phyloP scores from a whole-genome alignment of 2,329 filamentous ascomycete genomes.

The Hypoxylon sp. region DNA sequence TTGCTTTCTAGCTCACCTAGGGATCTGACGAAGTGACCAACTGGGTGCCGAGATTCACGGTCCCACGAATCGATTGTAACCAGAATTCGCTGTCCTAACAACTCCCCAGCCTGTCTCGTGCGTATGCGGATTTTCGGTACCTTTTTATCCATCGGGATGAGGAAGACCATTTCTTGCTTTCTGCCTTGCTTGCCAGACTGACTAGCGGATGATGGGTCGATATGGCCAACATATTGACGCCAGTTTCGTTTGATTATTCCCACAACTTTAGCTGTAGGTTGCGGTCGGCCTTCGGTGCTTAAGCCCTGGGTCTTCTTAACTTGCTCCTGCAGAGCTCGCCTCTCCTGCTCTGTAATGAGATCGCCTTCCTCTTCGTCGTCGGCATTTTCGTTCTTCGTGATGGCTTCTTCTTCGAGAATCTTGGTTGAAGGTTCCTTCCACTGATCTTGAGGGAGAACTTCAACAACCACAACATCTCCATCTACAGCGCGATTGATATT shows the following conservation, averaged over 20 bases:
- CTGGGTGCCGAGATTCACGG: constrained; percentile 89
- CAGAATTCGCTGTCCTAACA: constrained; percentile 91
- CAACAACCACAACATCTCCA: constrained; percentile 92
- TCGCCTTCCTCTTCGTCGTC: constrained; percentile 83
- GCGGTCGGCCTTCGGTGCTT: constrained; percentile 80
- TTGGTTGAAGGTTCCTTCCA: constrained; percentile 98
- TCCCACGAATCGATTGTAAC: constrained; percentile 98
- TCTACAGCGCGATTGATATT: constrained; percentile 96
- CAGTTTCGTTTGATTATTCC: constrained; percentile 96
- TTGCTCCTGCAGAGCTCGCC: constrained; percentile 89
- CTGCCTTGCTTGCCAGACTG: constrained; percentile 81
- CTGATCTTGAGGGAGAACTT: constrained; percentile 92
- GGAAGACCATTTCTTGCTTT: constrained; percentile 91
- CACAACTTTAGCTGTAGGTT: constrained; percentile 93
- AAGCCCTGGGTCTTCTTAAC: constrained; percentile 87
- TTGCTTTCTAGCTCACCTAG: constrained; percentile 96
- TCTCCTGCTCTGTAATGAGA: constrained; percentile 90
- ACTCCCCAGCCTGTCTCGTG: constrained; percentile 88
- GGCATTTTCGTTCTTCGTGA: constrained; percentile 94
- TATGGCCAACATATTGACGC: constrained; percentile 97
- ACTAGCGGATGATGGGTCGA: constrained; percentile 88
- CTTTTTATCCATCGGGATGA: constrained; percentile 98
- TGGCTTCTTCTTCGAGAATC: constrained; percentile 92
- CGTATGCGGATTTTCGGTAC: constrained; percentile 96
- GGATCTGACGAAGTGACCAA: constrained; percentile 93